Conservation (phyloP, 1,139 yeast species). For the Kurtzmaniella quercitrusa region DNA sequence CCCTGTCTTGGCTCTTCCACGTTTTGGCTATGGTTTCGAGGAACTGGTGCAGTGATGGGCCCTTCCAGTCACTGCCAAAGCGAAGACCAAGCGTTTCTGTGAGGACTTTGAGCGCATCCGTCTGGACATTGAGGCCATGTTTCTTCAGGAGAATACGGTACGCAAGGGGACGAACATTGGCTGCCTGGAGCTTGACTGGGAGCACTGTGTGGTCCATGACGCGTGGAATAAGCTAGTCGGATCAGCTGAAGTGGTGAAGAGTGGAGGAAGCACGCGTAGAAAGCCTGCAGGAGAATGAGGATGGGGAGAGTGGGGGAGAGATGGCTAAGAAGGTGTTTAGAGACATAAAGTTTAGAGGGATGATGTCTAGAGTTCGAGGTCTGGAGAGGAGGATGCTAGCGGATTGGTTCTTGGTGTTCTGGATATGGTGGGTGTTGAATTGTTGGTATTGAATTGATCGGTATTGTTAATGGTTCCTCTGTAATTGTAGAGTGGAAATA, state of each 20-base stretch:
- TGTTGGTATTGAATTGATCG: too few relatives aligned
- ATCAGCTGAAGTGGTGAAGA: neutral
- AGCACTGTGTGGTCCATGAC: slow-evolving; percentile 33
- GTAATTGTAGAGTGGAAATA: too few relatives aligned
- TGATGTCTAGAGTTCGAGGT: too few relatives aligned
- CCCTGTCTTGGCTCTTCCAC: slow-evolving; percentile 90
- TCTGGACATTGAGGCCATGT: slow-evolving; percentile 84
- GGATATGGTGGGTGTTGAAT: too few relatives aligned
- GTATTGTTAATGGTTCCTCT: too few relatives aligned
- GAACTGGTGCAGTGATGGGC: slow-evolving; percentile 59
- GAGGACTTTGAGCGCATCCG: slow-evolving; percentile 71
- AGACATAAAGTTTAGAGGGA: too few relatives aligned
- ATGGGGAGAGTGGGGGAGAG: too few relatives aligned
- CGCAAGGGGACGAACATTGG: slow-evolving; percentile 85
- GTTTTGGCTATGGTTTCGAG: slow-evolving; percentile 73
- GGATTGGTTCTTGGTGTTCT: too few relatives aligned
- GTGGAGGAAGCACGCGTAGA: neutral
- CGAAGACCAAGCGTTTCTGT: slow-evolving; percentile 70
- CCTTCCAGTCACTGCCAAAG: slow-evolving; percentile 87
- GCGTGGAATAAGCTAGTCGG: neutral
- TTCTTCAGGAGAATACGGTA: slow-evolving; percentile 86
- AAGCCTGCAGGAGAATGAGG: too few relatives aligned
- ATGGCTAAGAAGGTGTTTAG: too few relatives aligned
- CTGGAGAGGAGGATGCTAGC: too few relatives aligned
- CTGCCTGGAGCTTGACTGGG: slow-evolving; percentile 73